Evolutionary conservation across 768 basidiomycete species (phyloP).

Genomic region (Lactarius trivialis): DNA sequence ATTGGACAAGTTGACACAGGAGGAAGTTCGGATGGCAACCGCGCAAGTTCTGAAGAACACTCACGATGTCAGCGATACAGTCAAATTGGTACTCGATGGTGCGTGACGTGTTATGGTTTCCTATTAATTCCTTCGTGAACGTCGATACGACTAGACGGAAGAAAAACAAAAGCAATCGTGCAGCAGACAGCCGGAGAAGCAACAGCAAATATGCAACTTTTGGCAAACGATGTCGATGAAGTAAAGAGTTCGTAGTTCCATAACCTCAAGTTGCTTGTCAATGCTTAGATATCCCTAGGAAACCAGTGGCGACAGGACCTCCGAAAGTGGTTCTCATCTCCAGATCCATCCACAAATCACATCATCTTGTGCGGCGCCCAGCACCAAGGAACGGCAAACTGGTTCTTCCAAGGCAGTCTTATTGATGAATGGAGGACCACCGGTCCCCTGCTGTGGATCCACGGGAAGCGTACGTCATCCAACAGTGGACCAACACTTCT

Average conservation of each 20-base stretch:
- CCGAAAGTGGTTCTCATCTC: not conserved
- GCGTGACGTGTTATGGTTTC: not conserved
- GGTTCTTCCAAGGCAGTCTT: not conserved
- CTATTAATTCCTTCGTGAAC: not conserved
- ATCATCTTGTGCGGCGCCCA: not conserved
- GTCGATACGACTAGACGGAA: not conserved
- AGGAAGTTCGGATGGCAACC: not conserved
- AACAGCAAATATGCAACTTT: not conserved
- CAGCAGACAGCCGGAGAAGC: not conserved
- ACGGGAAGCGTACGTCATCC: not conserved
- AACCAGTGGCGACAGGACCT: not conserved
- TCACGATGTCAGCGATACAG: not conserved
- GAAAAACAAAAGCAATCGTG: not conserved
- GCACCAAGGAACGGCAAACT: not conserved
- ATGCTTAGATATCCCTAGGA: not conserved
- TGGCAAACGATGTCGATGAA: not conserved
- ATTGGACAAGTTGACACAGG: not conserved
- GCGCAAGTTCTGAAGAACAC: not conserved
- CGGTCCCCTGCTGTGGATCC: not conserved
- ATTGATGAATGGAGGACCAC: not conserved
- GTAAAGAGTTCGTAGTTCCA: not conserved
- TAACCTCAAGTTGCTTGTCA: not conserved
- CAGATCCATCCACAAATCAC: not conserved
- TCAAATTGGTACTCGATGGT: not conserved
- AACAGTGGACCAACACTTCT: not conserved